Evolutionary conservation across 2,329 filamentous ascomycete genomes (phyloP), one percentile per base, ranked within the genome.

Genomic region (Laburnicola sp.): DNA sequence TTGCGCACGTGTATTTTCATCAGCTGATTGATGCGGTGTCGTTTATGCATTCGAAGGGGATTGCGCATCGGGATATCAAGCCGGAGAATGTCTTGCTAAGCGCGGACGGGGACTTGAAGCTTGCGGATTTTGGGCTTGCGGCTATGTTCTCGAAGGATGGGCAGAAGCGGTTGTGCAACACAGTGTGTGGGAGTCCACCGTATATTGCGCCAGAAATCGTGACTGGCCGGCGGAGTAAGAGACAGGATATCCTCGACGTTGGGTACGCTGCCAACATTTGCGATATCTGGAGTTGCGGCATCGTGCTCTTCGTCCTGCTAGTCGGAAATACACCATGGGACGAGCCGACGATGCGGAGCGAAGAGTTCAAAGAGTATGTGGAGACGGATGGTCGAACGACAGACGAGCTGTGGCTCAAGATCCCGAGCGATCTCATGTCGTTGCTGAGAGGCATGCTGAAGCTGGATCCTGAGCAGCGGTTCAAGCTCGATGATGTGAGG

Each of bases 241-340:
- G 78, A 67, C 75, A 70, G 41, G 70, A 80, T 35, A 63, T 80
- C 32, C 74, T 81, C 45, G 76, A 80, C 25, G 64, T 69, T 41
- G 85, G 87, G 48, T 93, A 93, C 67, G 80, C 82, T 27, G 86
- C 92, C 6, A 90, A 97, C 55, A 75, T 90, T 36, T 89, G 90
- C 32, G 94, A 99, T 68, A 87, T 99, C 50, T 99, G 95, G 95
- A 97, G 92, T 11, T 97, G 92, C 64, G 94, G 94, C 30, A 91
- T 99, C 46, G 95, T 99, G n/a, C 79, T 99, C 3, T 99, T 99
- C 67, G 94, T 97, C 31, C 78, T 99, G 3, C 78, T 99, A 3
- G 91, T 96, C 1, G 94, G 94, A 7, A 99, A 99, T 69, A 99
- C 94, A 2, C 94, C 94, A 0, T 99, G 94, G 94, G 94, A 97